Evolutionary conservation across 2,329 filamentous ascomycete species (phyloP).

Genomic region (Tolypocladium amazonense): DNA sequence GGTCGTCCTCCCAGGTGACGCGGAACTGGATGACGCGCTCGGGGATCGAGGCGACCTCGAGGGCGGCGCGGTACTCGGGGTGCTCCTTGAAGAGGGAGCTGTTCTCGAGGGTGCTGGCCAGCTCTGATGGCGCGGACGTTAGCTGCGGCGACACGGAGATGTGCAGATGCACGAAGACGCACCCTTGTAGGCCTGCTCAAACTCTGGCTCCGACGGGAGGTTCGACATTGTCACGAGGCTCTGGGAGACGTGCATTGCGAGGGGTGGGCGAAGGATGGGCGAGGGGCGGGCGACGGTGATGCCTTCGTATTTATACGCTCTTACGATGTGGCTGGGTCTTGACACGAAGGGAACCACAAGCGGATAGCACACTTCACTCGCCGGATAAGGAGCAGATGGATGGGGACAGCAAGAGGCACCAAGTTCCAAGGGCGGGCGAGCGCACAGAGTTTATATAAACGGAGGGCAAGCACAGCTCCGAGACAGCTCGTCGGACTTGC

Average conservation of each 20-base stretch:
- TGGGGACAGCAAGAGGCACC: neutral
- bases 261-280: neutral
- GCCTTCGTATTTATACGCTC: neutral
- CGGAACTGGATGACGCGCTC: slow-evolving; percentile 97
- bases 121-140: slow-evolving; percentile 47
- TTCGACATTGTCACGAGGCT: slow-evolving; percentile 56
- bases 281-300: neutral
- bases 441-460: neutral
- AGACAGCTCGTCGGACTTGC: neutral
- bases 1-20: slow-evolving; percentile 93
- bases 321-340: neutral
- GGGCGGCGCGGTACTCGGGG: slow-evolving; percentile 87
- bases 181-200: slow-evolving; percentile 98
- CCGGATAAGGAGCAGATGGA: neutral
- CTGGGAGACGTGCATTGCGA: slow-evolving; percentile 2
- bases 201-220: slow-evolving; percentile 84
- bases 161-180: slow-evolving; percentile 18
- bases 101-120: slow-evolving; percentile 88
- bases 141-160: neutral
- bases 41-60: slow-evolving; percentile 78
- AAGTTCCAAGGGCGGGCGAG: neutral
- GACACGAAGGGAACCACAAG: neutral
- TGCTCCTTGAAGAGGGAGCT: slow-evolving; percentile 87
- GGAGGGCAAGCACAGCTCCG: neutral
- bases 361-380: neutral